These are phyloP conservation scores for Fusarium nisikadoi DNA, from an alignment of 2,329 filamentous ascomycete genomes.

Conservation along the genomic window DNA sequence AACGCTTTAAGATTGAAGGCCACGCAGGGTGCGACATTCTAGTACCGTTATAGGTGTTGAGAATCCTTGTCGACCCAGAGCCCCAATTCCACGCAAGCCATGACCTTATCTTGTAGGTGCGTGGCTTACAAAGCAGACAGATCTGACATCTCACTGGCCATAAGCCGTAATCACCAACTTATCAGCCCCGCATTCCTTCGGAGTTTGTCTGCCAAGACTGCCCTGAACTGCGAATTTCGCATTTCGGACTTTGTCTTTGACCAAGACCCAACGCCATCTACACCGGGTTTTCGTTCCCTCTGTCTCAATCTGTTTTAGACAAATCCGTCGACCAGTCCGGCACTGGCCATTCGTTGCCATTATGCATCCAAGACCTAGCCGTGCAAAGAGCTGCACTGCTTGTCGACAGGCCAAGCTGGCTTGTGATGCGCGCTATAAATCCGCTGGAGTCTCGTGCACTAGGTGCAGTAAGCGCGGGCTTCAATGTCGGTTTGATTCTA, in stretches of 20 bases:
- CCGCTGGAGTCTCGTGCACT: neutral
- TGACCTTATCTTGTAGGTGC: neutral
- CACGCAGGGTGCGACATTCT: neutral
- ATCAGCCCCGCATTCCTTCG: neutral
- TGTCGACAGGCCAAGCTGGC: neutral
- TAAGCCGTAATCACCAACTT: neutral
- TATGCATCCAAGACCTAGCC: neutral
- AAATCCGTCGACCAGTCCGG: neutral
- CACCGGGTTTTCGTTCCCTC: rapidly evolving
- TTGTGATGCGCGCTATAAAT: neutral
- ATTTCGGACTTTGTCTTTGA: neutral
- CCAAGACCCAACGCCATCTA: neutral
- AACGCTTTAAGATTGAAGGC: neutral
- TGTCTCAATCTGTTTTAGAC: neutral
- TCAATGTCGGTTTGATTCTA: neutral
- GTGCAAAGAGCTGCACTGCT: neutral
- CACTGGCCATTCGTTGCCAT: rapidly evolving
- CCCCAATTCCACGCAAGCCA: neutral
- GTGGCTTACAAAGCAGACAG: neutral
- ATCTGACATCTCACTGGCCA: neutral
- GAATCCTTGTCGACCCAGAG: neutral
- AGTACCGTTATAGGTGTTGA: neutral
- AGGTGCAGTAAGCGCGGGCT: neutral
- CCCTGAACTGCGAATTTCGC: neutral
- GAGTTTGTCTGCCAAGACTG: neutral